phyloP scores from a whole-genome alignment of 176 grass and related monocot genomes.

The Thinopyrum elongatum region DNA sequence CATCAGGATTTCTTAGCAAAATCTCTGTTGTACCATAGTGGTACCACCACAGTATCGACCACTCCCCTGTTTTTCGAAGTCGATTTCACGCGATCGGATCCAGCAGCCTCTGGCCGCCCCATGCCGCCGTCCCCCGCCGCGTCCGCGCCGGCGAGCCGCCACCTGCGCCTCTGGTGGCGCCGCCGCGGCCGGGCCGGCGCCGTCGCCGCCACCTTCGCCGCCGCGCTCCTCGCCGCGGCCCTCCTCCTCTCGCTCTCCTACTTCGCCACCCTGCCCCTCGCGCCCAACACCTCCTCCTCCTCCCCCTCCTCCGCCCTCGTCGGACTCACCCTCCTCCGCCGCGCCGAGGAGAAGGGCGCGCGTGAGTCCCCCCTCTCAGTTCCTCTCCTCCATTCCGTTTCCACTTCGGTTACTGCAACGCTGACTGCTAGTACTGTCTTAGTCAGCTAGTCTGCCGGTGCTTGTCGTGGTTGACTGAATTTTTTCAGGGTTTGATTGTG shows the following conservation, averaged over 20 bases:
- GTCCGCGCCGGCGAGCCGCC: constrained; percentile 29
- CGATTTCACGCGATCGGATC: constrained; percentile 15
- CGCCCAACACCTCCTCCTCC: background rate
- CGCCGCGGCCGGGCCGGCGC: constrained; percentile 41
- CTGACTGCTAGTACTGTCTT: background rate
- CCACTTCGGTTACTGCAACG: background rate
- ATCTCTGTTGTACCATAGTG: too few species aligned
- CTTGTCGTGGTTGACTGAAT: background rate
- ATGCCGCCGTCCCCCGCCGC: constrained; percentile 24
- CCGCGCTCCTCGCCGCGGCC: constrained; percentile 41
- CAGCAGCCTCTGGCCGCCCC: background rate
- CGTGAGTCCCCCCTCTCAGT: constrained; percentile 28
- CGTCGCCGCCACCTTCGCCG: constrained; percentile 38
- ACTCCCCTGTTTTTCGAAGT: too few species aligned
- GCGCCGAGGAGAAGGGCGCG: constrained; percentile 69
- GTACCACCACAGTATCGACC: too few species aligned
- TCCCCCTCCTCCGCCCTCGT: constrained; percentile 46
- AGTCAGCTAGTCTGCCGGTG: background rate
- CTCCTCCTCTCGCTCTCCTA: constrained; percentile 48
- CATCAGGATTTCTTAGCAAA: too few species aligned
- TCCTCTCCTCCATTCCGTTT: too few species aligned
- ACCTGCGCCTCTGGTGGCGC: constrained; percentile 58
- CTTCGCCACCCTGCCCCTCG: constrained; percentile 24
- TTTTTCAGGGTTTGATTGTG: background rate
- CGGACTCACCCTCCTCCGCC: constrained; percentile 56